These are phyloP conservation scores for Neurospora tetrasperma DNA, from an alignment of 495 filamentous ascomycete species.

Conservation along the genomic window DNA sequence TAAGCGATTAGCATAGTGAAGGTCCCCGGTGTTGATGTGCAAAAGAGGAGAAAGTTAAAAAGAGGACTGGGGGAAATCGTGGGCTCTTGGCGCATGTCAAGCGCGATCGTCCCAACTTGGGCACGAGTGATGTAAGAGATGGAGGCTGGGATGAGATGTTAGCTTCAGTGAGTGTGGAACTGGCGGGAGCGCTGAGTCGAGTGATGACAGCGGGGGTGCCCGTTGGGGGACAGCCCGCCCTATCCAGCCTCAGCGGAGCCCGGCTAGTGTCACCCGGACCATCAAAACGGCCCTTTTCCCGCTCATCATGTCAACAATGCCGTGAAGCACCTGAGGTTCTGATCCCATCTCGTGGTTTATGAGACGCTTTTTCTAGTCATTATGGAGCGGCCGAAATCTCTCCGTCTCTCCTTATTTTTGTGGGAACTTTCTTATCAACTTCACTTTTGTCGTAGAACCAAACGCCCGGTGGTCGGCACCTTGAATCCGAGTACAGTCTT, in stretches of 20 bases:
- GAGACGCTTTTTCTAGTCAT: neutral
- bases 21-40: neutral
- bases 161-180: neutral
- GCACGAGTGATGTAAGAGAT: neutral
- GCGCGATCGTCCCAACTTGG: neutral
- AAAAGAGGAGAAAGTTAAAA: neutral
- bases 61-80: neutral
- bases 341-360: neutral
- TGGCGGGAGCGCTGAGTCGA: no score
- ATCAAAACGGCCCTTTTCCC: neutral
- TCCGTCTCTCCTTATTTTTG: neutral
- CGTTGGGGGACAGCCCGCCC: neutral
- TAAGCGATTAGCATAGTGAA: neutral
- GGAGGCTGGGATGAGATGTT: neutral
- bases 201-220: no score
- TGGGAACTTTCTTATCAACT: neutral
- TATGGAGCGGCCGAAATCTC: neutral
- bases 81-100: neutral
- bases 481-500: neutral
- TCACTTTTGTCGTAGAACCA: neutral
- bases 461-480: neutral
- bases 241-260: neutral
- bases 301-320: neutral
- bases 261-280: neutral
- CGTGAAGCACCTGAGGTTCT: neutral